Percentiles rank a stretch among this genome's conserved stretches.
phyloP scores from a whole-genome alignment of 2,329 filamentous ascomycete genomes.

The Microdochium trichocladiopsis region DNA sequence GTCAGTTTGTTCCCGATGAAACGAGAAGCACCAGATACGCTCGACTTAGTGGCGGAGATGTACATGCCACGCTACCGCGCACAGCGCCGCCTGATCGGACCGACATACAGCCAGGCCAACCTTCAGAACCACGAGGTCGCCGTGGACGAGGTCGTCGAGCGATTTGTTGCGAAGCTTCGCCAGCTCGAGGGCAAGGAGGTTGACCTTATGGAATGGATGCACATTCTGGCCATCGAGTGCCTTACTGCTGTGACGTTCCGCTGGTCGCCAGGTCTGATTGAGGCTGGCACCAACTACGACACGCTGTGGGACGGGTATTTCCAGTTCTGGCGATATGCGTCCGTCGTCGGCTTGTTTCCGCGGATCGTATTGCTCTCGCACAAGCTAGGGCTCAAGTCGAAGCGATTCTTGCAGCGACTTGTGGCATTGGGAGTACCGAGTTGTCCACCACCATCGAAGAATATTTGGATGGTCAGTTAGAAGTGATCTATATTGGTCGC shows the following conservation, averaged over 20 bases:
- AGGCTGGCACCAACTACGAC: slow-evolving; percentile 33
- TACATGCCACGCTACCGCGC: slow-evolving; percentile 37
- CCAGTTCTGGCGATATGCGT: slow-evolving; percentile 41
- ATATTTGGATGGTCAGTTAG: not conserved
- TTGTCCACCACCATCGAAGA: not conserved
- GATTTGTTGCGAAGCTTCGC: slow-evolving; percentile 25
- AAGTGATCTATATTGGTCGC: not conserved
- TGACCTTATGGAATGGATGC: slow-evolving; percentile 49
- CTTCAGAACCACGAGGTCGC: slow-evolving; percentile 31
- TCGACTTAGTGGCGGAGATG: slow-evolving; percentile 44
- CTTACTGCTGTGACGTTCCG: slow-evolving; percentile 41
- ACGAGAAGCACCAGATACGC: slow-evolving; percentile 25
- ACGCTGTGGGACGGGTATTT: slow-evolving; percentile 41
- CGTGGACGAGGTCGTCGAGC: slow-evolving; percentile 31
- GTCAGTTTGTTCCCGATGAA: not conserved
- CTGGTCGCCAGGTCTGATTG: slow-evolving; percentile 43
- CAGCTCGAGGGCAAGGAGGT: slow-evolving; percentile 28
- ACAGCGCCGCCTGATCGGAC: slow-evolving; percentile 42
- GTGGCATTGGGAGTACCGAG: slow-evolving; percentile 19
- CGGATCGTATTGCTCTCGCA: slow-evolving; percentile 12
- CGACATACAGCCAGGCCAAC: slow-evolving; percentile 35
- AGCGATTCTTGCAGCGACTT: slow-evolving; percentile 26
- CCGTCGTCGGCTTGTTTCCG: slow-evolving; percentile 44
- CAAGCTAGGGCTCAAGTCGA: slow-evolving; percentile 16
- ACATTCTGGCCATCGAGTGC: slow-evolving; percentile 45